These are phyloP conservation scores for Saccharomycodes ludwigii DNA, from an alignment of 805 yeast genomes.

Conservation along the genomic window DNA sequence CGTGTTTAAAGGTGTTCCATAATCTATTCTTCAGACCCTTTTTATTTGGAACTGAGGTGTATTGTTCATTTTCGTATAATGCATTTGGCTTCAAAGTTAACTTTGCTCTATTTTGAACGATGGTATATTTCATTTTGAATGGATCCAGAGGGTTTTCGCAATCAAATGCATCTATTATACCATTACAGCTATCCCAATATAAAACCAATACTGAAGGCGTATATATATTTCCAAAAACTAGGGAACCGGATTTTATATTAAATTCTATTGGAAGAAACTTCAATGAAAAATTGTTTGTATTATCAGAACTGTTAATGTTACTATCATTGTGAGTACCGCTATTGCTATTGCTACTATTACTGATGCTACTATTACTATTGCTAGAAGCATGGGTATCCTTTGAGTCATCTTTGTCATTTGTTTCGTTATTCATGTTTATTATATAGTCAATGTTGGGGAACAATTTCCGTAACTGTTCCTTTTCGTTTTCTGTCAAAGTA, in stretches of 20 bases:
- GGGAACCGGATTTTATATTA: constrained; percentile 49
- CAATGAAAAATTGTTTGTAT: constrained; percentile 14
- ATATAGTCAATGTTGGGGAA: constrained; percentile 3
- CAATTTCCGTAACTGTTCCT: constrained; percentile 3
- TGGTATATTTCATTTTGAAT: constrained; percentile 34
- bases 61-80: constrained; percentile 31
- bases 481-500: constrained; percentile 14
- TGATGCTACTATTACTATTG: too few species aligned
- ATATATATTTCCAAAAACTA: constrained; percentile 67
- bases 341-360: background rate
- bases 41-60: too few species aligned
- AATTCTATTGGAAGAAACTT: constrained; percentile 51
- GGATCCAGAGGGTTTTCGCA: constrained; percentile 43
- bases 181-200: constrained; percentile 43
- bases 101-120: constrained; percentile 40
- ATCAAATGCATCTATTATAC: constrained; percentile 42
- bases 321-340: constrained; percentile 11
- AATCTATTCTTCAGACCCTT: too few species aligned
- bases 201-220: constrained; percentile 63
- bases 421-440: too few species aligned
- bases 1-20: too few species aligned
- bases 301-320: constrained; percentile 6
- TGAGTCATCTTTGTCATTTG: too few species aligned
- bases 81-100: constrained; percentile 60
- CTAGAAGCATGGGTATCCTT: too few species aligned